Evolutionary conservation across 2,329 filamentous ascomycete species (phyloP).

Genomic region (Thielaviopsis populi): DNA sequence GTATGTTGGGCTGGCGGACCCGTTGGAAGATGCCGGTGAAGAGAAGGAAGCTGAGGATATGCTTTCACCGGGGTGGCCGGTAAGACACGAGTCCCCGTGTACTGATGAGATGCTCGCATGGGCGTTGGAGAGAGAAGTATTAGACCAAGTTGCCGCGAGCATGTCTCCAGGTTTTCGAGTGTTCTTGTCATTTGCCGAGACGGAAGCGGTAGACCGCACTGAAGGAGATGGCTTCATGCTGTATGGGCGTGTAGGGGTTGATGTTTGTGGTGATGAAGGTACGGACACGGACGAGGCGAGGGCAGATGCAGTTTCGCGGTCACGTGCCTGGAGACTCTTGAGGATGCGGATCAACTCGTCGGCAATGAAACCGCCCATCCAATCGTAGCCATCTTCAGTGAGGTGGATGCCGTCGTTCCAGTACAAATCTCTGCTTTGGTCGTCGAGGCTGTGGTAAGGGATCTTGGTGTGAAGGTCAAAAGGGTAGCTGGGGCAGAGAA

Average conservation of each 20-base stretch:
- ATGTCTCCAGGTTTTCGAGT: slow-evolving; percentile 14
- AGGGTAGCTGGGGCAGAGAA: slow-evolving; percentile 29
- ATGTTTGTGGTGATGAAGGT: neutral
- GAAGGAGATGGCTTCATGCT: neutral
- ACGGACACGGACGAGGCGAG: neutral
- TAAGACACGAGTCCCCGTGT: neutral
- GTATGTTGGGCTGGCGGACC: slow-evolving; percentile 13
- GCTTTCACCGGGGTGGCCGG: neutral
- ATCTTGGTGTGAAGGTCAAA: slow-evolving; percentile 42
- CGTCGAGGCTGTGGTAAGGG: slow-evolving; percentile 36
- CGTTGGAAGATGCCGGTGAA: slow-evolving; percentile 3
- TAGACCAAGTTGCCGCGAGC: neutral
- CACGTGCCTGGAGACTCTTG: slow-evolving; percentile 12
- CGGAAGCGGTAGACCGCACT: slow-evolving; percentile 6
- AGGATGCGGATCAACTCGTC: slow-evolving; percentile 36
- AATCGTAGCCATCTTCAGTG: slow-evolving; percentile 42
- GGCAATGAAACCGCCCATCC: slow-evolving; percentile 44
- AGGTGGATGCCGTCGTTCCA: slow-evolving; percentile 51
- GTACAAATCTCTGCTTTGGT: slow-evolving; percentile 32
- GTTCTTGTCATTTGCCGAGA: slow-evolving; percentile 16
- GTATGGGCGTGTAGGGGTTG: neutral
- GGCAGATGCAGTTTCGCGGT: slow-evolving; percentile 14
- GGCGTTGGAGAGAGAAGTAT: neutral
- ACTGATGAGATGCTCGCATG: neutral
- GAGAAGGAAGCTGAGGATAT: neutral